Percentiles rank a stretch among this genome's conserved stretches.
These are phyloP conservation scores for Candida verbasci DNA, from an alignment of 805 yeast genomes.

Conservation along the genomic window DNA sequence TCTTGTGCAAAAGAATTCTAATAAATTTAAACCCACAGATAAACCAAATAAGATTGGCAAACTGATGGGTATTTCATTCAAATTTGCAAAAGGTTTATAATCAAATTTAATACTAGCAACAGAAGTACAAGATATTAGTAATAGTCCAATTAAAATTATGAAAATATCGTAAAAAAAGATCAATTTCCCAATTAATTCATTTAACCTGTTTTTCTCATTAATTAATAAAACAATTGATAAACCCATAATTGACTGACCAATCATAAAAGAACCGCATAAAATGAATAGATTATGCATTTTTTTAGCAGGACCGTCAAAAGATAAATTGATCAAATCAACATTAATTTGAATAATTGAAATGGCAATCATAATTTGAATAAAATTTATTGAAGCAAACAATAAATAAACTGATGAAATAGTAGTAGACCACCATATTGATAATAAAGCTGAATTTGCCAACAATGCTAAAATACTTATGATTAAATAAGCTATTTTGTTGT, in stretches of 20 bases:
- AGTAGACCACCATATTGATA: slow-evolving; percentile 10
- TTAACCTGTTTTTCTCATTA: slow-evolving; percentile 11
- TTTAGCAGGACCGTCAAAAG: slow-evolving; percentile 5
- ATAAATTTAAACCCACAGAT: slow-evolving; percentile 4
- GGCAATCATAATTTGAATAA: slow-evolving; percentile 8
- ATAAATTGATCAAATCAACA: slow-evolving; percentile 6
- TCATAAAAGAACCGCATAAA: slow-evolving; percentile 8
- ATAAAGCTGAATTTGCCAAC: slow-evolving; percentile 6
- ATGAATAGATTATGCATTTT: slow-evolving; percentile 9
- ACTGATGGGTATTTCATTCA: slow-evolving; percentile 7
- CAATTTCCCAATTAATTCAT: slow-evolving; percentile 11
- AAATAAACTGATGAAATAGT: slow-evolving; percentile 5
- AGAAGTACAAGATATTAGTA: slow-evolving; percentile 8
- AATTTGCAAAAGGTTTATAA: slow-evolving; percentile 1
- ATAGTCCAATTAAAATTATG: slow-evolving; percentile 1
- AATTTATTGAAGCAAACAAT: slow-evolving; percentile 5
- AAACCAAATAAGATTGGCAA: slow-evolving; percentile 11
- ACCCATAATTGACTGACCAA: slow-evolving; percentile 11
- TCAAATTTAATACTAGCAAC: slow-evolving; percentile 5
- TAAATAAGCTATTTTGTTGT: slow-evolving; percentile 3
- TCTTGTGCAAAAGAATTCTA: slow-evolving; percentile 9
- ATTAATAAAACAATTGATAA: slow-evolving; percentile 6
- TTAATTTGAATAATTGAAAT: slow-evolving; percentile 9
- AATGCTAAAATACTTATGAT: slow-evolving; percentile 3
- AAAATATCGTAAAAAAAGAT: slow-evolving; percentile 6